These are phyloP conservation scores for Ophiocordyceps camponoti-floridani DNA, from an alignment of 2,329 filamentous ascomycete genomes.

Conservation along the genomic window DNA sequence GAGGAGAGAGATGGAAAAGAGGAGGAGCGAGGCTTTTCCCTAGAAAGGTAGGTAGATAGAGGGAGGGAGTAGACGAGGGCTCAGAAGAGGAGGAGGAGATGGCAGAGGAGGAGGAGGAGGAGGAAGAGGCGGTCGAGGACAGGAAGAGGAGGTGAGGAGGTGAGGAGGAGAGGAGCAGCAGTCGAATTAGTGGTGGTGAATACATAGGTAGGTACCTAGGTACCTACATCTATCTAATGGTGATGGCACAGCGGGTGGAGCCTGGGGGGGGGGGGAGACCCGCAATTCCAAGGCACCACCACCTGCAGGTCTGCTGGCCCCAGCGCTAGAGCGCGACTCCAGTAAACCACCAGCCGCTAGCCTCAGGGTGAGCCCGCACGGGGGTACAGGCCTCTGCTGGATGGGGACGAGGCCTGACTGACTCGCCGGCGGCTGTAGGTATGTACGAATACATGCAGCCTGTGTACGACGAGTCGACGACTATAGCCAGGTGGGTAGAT, in stretches of 20 bases:
- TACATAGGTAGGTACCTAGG: too few relatives aligned
- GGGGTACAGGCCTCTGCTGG: not conserved
- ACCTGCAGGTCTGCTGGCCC: not conserved
- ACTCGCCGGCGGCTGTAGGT: not conserved
- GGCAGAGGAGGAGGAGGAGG: not conserved
- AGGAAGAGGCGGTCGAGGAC: too few relatives aligned
- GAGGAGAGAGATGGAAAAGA: not conserved
- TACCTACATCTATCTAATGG: too few relatives aligned
- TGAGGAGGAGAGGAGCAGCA: not conserved
- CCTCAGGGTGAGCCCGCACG: not conserved
- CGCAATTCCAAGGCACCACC: not conserved
- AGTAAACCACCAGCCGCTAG: not conserved
- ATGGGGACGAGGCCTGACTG: not conserved
- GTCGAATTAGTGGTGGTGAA: not conserved
- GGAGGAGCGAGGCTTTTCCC: too few relatives aligned
- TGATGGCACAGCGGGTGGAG: not conserved
- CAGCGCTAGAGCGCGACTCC: too few relatives aligned
- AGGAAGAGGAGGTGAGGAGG: not conserved
- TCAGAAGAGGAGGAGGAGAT: not conserved
- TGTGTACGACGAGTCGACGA: too few relatives aligned
- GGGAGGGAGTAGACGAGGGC: not conserved
- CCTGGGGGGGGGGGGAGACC: not conserved
- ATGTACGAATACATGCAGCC: too few relatives aligned
- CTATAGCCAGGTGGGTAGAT: too few relatives aligned
- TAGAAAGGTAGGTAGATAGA: too few relatives aligned